phyloP scores from a whole-genome alignment of 169 alveolate genomes.

The Perkinsus olseni region DNA sequence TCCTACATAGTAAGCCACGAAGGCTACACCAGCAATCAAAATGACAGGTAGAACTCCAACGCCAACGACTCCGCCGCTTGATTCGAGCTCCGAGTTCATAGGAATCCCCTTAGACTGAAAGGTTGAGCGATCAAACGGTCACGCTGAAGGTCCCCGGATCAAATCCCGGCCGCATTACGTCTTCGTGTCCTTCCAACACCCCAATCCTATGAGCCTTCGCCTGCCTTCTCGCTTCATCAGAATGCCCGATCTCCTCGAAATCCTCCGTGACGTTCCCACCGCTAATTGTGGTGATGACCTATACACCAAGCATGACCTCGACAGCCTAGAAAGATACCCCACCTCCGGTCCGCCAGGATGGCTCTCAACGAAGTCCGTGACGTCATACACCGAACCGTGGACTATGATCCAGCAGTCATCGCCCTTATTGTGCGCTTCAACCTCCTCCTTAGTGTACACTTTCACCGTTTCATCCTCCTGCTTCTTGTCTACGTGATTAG shows the following conservation, averaged over 20 bases:
- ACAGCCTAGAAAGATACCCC: neutral
- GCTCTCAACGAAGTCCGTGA: constrained; percentile 39
- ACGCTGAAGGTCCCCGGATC: neutral
- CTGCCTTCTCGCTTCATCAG: constrained; percentile 15
- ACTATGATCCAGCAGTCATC: constrained; percentile 53
- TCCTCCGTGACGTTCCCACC: constrained; percentile 31
- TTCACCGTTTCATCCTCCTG: neutral
- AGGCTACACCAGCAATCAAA: neutral
- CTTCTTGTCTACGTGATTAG: neutral
- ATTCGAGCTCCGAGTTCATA: neutral
- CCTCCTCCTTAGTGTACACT: constrained; percentile 18
- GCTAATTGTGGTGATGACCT: neutral
- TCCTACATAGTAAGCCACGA: neutral
- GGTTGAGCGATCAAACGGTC: neutral
- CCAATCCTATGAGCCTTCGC: constrained; percentile 24
- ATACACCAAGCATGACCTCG: neutral
- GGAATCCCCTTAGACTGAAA: neutral
- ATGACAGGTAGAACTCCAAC: neutral
- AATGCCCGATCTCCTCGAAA: constrained; percentile 31
- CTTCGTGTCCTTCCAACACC: constrained; percentile 20
- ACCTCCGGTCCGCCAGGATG: constrained; percentile 62
- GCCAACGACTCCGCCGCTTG: neutral
- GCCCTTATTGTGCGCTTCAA: constrained; percentile 41
- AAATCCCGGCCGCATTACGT: neutral
- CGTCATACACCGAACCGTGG: constrained; percentile 52